These are phyloP conservation scores for Macrolepiota albuminosa DNA, from an alignment of 768 basidiomycete species.

Conservation along the genomic window DNA sequence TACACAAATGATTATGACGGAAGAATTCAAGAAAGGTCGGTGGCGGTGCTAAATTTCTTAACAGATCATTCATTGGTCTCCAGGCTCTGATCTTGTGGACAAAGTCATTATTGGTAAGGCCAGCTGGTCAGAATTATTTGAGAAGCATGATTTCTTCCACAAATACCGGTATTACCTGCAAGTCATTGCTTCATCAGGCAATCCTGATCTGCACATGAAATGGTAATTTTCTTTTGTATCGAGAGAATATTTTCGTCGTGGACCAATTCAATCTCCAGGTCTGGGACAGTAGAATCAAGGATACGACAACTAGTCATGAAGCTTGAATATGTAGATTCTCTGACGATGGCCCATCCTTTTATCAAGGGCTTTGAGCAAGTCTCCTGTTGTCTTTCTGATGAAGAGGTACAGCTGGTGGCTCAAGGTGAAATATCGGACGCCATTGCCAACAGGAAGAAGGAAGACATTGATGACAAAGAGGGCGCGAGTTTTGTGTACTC, in stretches of 20 bases:
- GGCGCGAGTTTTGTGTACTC: conserved; percentile 79
- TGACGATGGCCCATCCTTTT: conserved; percentile 92
- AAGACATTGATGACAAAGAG: conserved; percentile 74
- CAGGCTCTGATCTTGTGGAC: conserved; percentile 92
- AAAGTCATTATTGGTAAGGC: conserved; percentile 81
- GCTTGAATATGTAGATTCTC: conserved; percentile 90
- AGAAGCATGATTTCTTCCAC: conserved; percentile 95
- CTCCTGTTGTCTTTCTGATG: conserved; percentile 76
- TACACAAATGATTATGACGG: conserved; percentile 93
- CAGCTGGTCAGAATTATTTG: conserved; percentile 90
- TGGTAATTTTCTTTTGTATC: conserved; percentile 52
- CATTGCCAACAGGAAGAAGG: conserved; percentile 66
- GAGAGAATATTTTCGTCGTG: background rate
- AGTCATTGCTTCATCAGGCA: conserved; percentile 88
- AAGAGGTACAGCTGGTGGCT: conserved; percentile 84
- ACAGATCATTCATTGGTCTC: conserved; percentile 9
- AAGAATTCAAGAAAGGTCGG: conserved; percentile 89
- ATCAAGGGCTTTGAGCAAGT: conserved; percentile 90
- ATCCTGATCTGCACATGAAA: conserved; percentile 82
- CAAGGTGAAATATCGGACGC: conserved; percentile 81
- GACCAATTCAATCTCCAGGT: conserved; percentile 25
- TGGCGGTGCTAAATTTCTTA: background rate
- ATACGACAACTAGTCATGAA: conserved; percentile 97
- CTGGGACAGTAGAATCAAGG: conserved; percentile 98
- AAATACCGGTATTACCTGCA: conserved; percentile 96